Base-by-base conservation (phyloP, 208 protist genomes). In the Jaenimonas drosophilae region DNA sequence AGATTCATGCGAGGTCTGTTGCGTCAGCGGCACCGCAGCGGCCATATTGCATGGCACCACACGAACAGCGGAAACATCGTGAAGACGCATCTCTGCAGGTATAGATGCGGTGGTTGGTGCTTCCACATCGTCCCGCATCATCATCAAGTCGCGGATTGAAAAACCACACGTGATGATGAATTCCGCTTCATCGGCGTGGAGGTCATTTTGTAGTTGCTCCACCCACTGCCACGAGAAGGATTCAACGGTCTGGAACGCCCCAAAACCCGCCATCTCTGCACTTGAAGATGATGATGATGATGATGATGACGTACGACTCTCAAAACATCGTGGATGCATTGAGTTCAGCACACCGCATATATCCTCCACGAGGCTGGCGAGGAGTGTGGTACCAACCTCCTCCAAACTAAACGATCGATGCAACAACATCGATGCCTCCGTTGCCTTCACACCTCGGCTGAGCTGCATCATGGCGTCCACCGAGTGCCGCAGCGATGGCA, bases 161-260 rank as follows among this genome's bases (percentile, higher is more conserved):
- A 73, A 85, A 5, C 76, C 74, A 38, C 80, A 93, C 11, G 63
- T 65, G 26, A 90, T 49, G 49, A 78, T 84, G 17, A 93, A 48
- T 21, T 67, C 52, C n/a, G 63, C 44, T 23, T 71, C 33, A 39
- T 88, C 85, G 7, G 53, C 61, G n/a, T 57, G 34, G 6, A 66
- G 59, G 32, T 88, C 64, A 49, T 74, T 76, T 56, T 90, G 79
- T 19, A 77, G 31, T 40, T 55, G 49, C 56, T 93, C 85, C 37
- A 76, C 59, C 72, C 77, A 87, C 28, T 51, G 36, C 81, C 85
- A 93, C 4, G 75, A 49, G 49, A 93, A 88, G 30, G 58, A 58
- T 3, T 37, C 26, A 6, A 93, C 32, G 7, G 27, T 40, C 16
- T 3, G 49, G 17, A 28, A 9, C 2, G 19, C 24, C 5, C 7